Conservation (phyloP, 257 asterid genomes). For the Haberlea rhodopensis region DNA sequence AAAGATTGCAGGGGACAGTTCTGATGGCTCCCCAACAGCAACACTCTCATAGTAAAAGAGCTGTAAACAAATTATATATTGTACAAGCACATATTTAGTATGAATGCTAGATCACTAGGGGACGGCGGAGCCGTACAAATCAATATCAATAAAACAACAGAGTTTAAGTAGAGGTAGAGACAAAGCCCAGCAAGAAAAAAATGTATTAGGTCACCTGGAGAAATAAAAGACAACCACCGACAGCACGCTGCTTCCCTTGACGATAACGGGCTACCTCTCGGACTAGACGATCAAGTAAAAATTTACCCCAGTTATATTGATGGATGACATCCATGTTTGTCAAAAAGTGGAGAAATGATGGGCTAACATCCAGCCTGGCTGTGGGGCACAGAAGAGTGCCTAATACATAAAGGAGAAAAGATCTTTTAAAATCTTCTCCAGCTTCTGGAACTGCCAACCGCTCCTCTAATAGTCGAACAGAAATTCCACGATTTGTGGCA, state of each 20-base stretch:
- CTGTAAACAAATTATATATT: constrained; percentile 39
- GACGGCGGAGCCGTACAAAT: no score
- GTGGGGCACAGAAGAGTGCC: constrained; percentile 97
- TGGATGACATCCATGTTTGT: constrained; percentile 85
- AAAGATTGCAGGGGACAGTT: constrained; percentile 78
- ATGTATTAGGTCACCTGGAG: constrained; percentile 61
- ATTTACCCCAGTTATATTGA: constrained; percentile 97
- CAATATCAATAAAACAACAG: constrained; percentile 13
- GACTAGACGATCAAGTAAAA: constrained; percentile 90
- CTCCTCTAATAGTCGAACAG: constrained; percentile 86
- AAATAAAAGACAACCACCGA: constrained; percentile 97
- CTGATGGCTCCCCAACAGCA: constrained; percentile 87
- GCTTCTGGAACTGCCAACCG: constrained; percentile 85
- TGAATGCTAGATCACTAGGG: not conserved
- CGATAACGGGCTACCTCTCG: constrained; percentile 96
- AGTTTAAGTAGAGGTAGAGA: constrained; percentile 7
- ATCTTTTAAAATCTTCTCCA: constrained; percentile 94
- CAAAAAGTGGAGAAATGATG: constrained; percentile 90
- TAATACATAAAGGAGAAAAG: constrained; percentile 87
- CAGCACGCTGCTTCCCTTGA: constrained; percentile 98
- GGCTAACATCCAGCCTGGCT: constrained; percentile 96
- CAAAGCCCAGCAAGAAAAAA: not conserved
- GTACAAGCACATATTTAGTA: constrained; percentile 1
- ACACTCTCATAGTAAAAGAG: constrained; percentile 96
- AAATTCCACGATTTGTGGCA: constrained; percentile 94